phyloP scores from a whole-genome alignment of 2,329 filamentous ascomycete species.

The Alternaria sp. region DNA sequence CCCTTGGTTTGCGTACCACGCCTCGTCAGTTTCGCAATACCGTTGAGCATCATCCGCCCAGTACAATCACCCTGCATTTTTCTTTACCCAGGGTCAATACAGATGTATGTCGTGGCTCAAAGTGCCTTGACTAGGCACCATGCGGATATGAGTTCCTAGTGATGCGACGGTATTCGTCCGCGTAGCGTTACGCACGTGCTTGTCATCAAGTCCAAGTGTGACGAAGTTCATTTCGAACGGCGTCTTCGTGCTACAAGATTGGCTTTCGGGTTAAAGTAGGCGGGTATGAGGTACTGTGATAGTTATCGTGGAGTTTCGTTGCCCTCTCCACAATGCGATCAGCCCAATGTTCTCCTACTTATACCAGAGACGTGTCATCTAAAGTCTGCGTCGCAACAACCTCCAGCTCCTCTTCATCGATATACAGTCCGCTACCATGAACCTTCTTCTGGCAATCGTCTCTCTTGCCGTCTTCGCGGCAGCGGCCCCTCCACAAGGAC shows the following conservation, averaged over 20 bases:
- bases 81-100: background rate
- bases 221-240: background rate
- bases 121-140: background rate
- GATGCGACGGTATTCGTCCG: background rate
- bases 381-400: background rate
- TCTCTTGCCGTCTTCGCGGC: background rate
- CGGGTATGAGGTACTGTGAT: background rate
- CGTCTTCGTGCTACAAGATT: background rate
- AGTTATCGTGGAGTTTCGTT: background rate
- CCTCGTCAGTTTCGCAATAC: background rate
- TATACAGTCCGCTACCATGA: conserved; percentile 1
- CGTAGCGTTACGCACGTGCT: background rate
- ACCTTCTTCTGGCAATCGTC: background rate
- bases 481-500: conserved; percentile 9
- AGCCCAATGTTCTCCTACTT: background rate
- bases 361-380: background rate
- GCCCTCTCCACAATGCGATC: background rate
- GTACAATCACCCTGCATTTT: background rate
- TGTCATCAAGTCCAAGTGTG: background rate
- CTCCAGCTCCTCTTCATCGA: background rate
- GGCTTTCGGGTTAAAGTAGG: background rate
- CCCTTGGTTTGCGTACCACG: background rate
- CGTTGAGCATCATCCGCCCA: background rate
- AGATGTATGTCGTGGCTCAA: background rate
- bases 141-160: background rate